Evolutionary conservation across 202 grass and related monocot species (phyloP), one percentile per base, ranked within the genome.

Genomic region (Zizania palustris): DNA sequence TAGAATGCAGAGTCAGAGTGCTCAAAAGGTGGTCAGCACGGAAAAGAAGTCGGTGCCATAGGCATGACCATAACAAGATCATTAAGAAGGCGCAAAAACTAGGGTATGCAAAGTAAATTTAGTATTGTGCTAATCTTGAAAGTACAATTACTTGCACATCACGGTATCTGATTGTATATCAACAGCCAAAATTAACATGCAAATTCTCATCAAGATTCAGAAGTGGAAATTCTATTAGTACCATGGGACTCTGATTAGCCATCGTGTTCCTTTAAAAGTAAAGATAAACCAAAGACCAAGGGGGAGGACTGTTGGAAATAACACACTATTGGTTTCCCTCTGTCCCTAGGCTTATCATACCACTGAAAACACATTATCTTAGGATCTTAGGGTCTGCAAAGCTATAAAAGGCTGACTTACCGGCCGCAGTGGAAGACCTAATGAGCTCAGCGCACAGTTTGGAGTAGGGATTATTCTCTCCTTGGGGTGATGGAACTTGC

Each of bases 401-500:
- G 22, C 58, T 60, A 71, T 55, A 81, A 34, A 79, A 45, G 63
- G 67, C 65, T 83, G 11, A 72, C 84, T 90, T 83, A 93, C 91
- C 42, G 84, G 84, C 11, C 84, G 91, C 77, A 93, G 36, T 11
- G 91, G 91, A 34, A 93, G 81, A 35, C 87, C 84, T 56, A 93
- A 80, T 46, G 78, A 71, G 80, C 82, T 93, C 45, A 93, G 55
- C 0, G 82, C 73, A 80, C 91, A 93, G 78, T 90, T 85, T 12
- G 91, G 91, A 53, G 73, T 63, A 82, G 91, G 87, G 71, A 85
- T 75, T 46, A 85, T 75, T 82, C 51, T 55, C 65, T 92, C 83
- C 77, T 74, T 86, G n/a, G 90, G 90, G 78, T 92, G 90, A 84
- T 88, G 48, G 80, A 92, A 92, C 71, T 87, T 92, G 71, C 90